These are phyloP conservation scores for Ormosia semicastrata DNA, from an alignment of 306 rosid genomes.

Conservation along the genomic window DNA sequence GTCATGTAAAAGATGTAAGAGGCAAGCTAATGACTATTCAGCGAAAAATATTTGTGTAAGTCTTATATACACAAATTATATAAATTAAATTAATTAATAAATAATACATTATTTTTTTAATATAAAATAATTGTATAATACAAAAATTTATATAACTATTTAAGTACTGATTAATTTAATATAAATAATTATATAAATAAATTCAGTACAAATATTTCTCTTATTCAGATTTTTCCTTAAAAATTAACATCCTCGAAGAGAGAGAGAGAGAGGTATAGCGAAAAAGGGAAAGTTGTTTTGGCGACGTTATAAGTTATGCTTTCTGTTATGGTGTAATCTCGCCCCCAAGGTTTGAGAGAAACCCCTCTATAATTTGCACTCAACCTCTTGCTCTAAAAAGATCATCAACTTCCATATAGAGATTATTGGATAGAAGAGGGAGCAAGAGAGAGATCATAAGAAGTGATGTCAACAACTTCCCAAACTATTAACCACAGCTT, in stretches of 20 bases:
- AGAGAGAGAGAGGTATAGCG: background rate
- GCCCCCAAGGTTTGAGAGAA: background rate
- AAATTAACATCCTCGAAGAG: background rate
- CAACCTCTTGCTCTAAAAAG: conserved; percentile 7
- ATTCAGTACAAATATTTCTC: too few species aligned
- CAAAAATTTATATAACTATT: too few species aligned
- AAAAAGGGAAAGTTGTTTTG: conserved; percentile 40
- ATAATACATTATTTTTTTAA: too few species aligned
- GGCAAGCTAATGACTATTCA: too few species aligned
- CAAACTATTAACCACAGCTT: conserved; percentile 54
- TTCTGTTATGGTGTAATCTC: background rate
- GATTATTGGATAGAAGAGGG: background rate
- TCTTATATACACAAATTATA: too few species aligned
- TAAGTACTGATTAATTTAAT: too few species aligned
- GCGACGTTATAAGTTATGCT: conserved; percentile 13
- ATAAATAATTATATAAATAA: too few species aligned
- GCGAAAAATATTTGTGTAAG: too few species aligned
- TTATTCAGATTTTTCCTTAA: too few species aligned
- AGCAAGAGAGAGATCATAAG: background rate
- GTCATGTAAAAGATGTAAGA: too few species aligned
- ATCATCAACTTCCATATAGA: background rate
- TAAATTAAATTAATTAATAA: too few species aligned
- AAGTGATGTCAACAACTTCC: conserved; percentile 50
- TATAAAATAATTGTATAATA: too few species aligned
- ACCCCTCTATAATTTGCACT: background rate